Conservation (phyloP, 1,139 yeast species). For the Candida freyschussii region DNA sequence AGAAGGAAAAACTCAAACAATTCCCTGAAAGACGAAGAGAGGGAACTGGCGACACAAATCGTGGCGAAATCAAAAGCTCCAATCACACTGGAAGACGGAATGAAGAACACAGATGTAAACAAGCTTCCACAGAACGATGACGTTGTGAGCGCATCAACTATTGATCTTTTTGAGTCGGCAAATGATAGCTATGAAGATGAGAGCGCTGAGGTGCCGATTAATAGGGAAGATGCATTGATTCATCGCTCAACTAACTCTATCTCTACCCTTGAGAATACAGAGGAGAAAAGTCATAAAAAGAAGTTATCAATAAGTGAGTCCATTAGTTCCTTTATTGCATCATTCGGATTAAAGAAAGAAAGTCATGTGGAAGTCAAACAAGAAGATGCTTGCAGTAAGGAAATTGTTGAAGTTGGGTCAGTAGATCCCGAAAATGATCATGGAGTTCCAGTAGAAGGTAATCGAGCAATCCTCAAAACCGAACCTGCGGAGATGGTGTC, state of each 20-base stretch:
- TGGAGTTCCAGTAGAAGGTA: too few relatives aligned
- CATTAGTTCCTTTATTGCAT: constrained; percentile 15
- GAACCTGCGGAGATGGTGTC: too few relatives aligned
- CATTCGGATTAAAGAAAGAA: constrained; percentile 9
- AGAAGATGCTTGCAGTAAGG: too few relatives aligned
- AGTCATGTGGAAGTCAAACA: constrained; percentile 2
- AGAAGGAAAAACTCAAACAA: constrained; percentile 21
- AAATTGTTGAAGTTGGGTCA: too few relatives aligned
- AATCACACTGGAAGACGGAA: constrained; percentile 13
- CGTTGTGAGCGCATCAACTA: constrained; percentile 13
- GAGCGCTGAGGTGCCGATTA: constrained; percentile 14
- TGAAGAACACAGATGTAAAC: constrained; percentile 9
- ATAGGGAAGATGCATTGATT: constrained; percentile 19
- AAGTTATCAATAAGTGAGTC: constrained; percentile 21
- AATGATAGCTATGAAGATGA: constrained; percentile 28
- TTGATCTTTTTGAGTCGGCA: constrained; percentile 22
- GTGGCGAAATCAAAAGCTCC: constrained; percentile 17
- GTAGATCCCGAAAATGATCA: too few relatives aligned
- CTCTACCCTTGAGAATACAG: constrained; percentile 30
- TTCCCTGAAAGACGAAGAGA: constrained; percentile 28
- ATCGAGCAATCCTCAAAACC: too few relatives aligned
- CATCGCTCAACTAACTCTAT: constrained; percentile 30
- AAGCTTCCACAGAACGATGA: constrained; percentile 14
- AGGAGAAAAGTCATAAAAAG: constrained; percentile 15
- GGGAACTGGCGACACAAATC: constrained; percentile 23